A percentile compares a stretch with the other conserved stretches of the same genome.
Evolutionary conservation across 192 early-diverging fungal genomes (phyloP).

Genomic region (Coemansia sp.): DNA sequence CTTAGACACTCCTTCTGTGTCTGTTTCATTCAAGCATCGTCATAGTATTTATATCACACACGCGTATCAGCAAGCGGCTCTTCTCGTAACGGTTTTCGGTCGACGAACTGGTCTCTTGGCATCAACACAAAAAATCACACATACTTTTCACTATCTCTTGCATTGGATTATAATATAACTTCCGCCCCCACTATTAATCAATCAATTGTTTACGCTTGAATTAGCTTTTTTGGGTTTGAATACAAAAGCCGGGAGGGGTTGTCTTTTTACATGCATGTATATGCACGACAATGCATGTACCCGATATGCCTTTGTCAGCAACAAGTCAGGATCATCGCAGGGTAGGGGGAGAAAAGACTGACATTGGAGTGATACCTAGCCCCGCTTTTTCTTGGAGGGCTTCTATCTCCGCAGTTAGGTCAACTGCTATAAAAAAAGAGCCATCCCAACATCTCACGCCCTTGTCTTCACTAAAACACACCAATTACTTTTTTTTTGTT

Average conservation of each 20-base stretch:
- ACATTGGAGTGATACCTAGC: too few species aligned
- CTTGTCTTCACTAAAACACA: neutral
- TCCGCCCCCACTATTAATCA: slow-evolving; percentile 2
- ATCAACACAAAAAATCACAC: neutral
- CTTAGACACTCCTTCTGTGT: neutral
- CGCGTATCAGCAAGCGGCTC: neutral
- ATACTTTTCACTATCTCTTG: neutral
- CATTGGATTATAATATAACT: neutral
- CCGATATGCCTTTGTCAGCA: neutral
- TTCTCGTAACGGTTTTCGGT: neutral
- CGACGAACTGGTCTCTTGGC: neutral
- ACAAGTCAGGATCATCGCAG: neutral
- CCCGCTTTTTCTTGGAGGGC: too few species aligned
- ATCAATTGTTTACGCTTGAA: neutral
- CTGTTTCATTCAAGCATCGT: slow-evolving; percentile 11
- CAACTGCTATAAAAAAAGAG: neutral
- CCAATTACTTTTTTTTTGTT: neutral
- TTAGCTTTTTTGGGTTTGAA: neutral
- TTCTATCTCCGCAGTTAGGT: neutral
- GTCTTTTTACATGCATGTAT: neutral
- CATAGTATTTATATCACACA: neutral
- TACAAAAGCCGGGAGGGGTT: neutral
- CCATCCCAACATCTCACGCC: neutral
- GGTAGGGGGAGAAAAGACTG: neutral
- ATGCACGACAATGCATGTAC: neutral